Evolutionary conservation across 2,329 filamentous ascomycete species (phyloP).

Genomic region (Pseudogymnoascus sp.): DNA sequence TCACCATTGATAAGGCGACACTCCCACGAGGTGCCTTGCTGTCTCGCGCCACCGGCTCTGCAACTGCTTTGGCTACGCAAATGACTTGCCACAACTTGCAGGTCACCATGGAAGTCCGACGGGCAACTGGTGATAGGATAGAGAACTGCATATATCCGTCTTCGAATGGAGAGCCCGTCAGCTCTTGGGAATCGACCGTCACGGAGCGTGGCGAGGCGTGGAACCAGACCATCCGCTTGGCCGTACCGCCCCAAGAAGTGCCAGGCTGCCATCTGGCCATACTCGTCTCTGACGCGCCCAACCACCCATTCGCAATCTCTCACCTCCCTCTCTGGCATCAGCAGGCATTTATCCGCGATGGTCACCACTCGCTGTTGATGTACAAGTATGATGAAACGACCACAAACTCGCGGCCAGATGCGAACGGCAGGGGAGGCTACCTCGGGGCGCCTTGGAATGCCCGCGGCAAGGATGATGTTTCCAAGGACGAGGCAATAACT

Average conservation of each 20-base stretch:
- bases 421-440: conserved; percentile 73
- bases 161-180: conserved; percentile 69
- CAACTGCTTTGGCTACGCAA: conserved; percentile 58
- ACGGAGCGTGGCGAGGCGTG: conserved; percentile 72
- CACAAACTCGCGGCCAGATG: conserved; percentile 53
- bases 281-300: conserved; percentile 78
- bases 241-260: conserved; percentile 71
- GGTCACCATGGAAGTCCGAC: conserved; percentile 80
- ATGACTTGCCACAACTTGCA: conserved; percentile 69
- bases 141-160: conserved; percentile 82
- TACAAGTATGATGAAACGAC: conserved; percentile 92
- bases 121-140: conserved; percentile 68
- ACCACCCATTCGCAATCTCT: conserved; percentile 80
- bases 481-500: conserved; percentile 64
- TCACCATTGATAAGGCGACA: conserved; percentile 74
- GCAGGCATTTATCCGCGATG: conserved; percentile 82
- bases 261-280: conserved; percentile 78
- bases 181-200: conserved; percentile 81
- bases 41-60: conserved; percentile 63
- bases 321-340: conserved; percentile 93
- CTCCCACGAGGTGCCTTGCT: conserved; percentile 66
- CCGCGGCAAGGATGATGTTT: conserved; percentile 55
- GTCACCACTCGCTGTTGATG: conserved; percentile 68
- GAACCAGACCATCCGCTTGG: conserved; percentile 80
- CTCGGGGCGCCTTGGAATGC: conserved; percentile 74